These are phyloP conservation scores for Russula sp. DNA, from an alignment of 768 basidiomycete genomes.

Conservation along the genomic window DNA sequence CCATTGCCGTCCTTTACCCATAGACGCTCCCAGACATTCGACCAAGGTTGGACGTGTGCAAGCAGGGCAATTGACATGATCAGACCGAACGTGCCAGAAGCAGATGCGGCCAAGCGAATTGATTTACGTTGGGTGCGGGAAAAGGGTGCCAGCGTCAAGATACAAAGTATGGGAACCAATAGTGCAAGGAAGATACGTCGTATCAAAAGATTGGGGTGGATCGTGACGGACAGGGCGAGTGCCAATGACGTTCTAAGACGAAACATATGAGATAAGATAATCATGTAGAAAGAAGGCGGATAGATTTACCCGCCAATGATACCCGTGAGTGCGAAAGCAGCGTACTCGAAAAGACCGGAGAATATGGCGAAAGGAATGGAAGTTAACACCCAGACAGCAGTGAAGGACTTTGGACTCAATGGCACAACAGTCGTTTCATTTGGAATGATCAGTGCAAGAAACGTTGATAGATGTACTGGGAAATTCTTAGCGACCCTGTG, in stretches of 20 bases:
- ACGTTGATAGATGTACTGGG: conserved; percentile 51
- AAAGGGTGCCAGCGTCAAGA: conserved; percentile 42
- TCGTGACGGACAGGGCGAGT: conserved; percentile 45
- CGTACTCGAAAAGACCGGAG: conserved; percentile 48
- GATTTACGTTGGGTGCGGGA: conserved; percentile 37
- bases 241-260: conserved; percentile 36
- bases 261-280: neutral
- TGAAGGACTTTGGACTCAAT: conserved; percentile 44
- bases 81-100: conserved; percentile 52
- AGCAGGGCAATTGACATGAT: conserved; percentile 49
- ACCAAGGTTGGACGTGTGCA: conserved; percentile 44
- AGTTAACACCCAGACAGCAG: conserved; percentile 53
- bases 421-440: conserved; percentile 38
- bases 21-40: conserved; percentile 53
- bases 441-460: conserved; percentile 51
- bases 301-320: conserved; percentile 47
- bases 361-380: conserved; percentile 41
- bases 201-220: conserved; percentile 45
- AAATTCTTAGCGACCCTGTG: conserved; percentile 2
- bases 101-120: conserved; percentile 44
- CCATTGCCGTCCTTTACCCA: conserved; percentile 41
- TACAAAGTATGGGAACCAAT: conserved; percentile 32
- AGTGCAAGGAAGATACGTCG: conserved; percentile 39
- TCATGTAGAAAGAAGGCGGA: neutral
- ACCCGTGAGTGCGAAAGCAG: conserved; percentile 41